Evolutionary conservation across 176 grass and related monocot genomes (phyloP).

Genomic region (Typha latifolia): DNA sequence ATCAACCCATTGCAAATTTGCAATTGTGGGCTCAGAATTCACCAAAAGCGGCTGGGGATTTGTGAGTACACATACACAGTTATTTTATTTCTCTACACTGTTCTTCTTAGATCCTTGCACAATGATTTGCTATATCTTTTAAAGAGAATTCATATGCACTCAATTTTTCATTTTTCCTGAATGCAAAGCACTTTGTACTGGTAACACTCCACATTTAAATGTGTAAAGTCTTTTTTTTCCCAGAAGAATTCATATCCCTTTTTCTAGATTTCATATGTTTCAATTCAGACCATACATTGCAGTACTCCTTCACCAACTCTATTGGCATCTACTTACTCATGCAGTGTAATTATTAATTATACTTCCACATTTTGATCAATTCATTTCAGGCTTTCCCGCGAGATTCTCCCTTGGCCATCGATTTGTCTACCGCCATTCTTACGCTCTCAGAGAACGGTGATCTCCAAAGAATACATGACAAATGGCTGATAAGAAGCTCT

Average conservation of each 20-base stretch:
- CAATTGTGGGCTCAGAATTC: conserved; percentile 62
- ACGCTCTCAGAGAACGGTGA: conserved; percentile 74
- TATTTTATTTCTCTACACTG: no score
- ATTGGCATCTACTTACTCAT: neutral
- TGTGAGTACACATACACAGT: conserved; percentile 29
- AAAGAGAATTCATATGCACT: no score
- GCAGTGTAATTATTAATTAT: neutral
- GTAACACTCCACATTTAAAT: neutral
- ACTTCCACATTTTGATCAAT: neutral
- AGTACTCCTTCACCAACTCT: neutral
- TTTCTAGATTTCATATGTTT: neutral
- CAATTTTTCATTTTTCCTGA: no score
- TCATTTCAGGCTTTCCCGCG: conserved; percentile 52
- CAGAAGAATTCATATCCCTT: neutral
- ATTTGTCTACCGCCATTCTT: conserved; percentile 80
- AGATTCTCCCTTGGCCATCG: conserved; percentile 55
- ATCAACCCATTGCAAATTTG: conserved; percentile 27
- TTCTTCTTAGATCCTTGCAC: no score
- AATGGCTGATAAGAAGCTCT: conserved; percentile 40
- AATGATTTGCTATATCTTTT: no score
- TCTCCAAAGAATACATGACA: conserved; percentile 68
- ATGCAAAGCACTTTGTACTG: no score
- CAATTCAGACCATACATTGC: neutral
- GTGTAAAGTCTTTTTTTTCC: no score
- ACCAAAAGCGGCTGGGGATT: conserved; percentile 83